Evolutionary conservation across 345 rosid species (phyloP).

Genomic region (Chamaenerion angustifolium): DNA sequence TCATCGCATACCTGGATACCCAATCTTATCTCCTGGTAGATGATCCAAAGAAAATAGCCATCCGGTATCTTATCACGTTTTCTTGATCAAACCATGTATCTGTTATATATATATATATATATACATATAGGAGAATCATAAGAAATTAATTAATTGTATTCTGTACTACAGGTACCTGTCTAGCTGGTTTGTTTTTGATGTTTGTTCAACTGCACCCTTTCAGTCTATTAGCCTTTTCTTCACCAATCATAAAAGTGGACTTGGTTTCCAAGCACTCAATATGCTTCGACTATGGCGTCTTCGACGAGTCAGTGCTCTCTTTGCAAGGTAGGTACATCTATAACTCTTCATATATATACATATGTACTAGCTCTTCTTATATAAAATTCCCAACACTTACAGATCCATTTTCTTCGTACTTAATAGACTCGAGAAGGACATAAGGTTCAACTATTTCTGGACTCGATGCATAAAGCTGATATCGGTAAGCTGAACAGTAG

Average conservation of each 20-base stretch:
- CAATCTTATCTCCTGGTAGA: slow-evolving; percentile 73
- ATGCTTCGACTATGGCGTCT: slow-evolving; percentile 98
- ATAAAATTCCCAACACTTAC: too few relatives aligned
- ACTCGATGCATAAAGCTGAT: slow-evolving; percentile 78
- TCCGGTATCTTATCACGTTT: slow-evolving; percentile 50
- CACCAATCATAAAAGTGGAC: slow-evolving; percentile 38
- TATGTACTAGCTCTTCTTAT: not conserved
- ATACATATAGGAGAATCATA: slow-evolving; percentile 2
- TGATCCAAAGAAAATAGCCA: slow-evolving; percentile 68
- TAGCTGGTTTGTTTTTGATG: slow-evolving; percentile 90
- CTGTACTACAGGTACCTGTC: slow-evolving; percentile 59
- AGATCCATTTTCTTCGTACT: slow-evolving; percentile 9
- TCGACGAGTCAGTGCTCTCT: slow-evolving; percentile 82
- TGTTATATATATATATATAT: too few relatives aligned
- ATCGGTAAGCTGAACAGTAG: slow-evolving; percentile 37
- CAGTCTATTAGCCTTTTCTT: slow-evolving; percentile 54
- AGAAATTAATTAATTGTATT: slow-evolving; percentile 9
- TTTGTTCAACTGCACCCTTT: slow-evolving; percentile 84
- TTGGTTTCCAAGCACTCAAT: slow-evolving; percentile 61
- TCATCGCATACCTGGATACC: slow-evolving; percentile 76
- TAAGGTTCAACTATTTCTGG: slow-evolving; percentile 97
- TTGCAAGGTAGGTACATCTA: slow-evolving; percentile 47
- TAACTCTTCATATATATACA: too few relatives aligned
- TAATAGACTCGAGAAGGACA: slow-evolving; percentile 92
- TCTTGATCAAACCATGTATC: too few relatives aligned